Conservation (phyloP, 129 eudicot genomes). For the Logfia minima region DNA sequence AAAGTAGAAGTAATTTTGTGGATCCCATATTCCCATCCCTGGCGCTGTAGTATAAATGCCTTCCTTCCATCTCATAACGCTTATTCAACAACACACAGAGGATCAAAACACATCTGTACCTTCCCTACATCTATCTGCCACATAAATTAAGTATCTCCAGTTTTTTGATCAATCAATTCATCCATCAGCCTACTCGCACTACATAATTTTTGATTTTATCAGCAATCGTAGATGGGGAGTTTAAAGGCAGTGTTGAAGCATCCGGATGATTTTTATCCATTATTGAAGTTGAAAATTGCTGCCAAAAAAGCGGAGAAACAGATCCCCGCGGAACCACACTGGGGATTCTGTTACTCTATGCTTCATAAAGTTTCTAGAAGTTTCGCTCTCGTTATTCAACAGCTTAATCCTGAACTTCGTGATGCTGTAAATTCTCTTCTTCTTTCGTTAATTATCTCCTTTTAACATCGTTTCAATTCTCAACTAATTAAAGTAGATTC, state of each 20-base stretch:
- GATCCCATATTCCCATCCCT: too few species aligned
- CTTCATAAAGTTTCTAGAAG: constrained; percentile 95
- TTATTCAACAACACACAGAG: neutral
- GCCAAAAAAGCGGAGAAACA: constrained; percentile 76
- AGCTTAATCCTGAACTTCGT: constrained; percentile 82
- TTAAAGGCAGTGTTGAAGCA: constrained; percentile 73
- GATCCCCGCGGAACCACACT: constrained; percentile 91
- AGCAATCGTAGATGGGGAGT: constrained; percentile 55
- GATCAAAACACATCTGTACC: neutral
- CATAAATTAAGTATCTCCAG: neutral
- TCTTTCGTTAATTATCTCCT: neutral
- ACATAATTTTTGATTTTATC: neutral
- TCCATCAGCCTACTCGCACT: neutral
- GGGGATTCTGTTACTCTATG: constrained; percentile 93
- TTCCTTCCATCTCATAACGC: neutral
- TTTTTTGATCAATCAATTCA: too few species aligned
- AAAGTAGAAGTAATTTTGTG: too few species aligned
- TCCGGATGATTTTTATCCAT: constrained; percentile 81
- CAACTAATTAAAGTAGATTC: neutral
- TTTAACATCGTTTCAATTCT: neutral
- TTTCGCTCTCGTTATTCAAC: constrained; percentile 90
- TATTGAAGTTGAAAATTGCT: constrained; percentile 82
- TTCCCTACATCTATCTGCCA: neutral
- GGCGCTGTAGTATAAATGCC: neutral
- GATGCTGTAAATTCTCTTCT: constrained; percentile 60